These are phyloP conservation scores for Botrytis porri DNA, from an alignment of 2,329 filamentous ascomycete species.

Conservation along the genomic window DNA sequence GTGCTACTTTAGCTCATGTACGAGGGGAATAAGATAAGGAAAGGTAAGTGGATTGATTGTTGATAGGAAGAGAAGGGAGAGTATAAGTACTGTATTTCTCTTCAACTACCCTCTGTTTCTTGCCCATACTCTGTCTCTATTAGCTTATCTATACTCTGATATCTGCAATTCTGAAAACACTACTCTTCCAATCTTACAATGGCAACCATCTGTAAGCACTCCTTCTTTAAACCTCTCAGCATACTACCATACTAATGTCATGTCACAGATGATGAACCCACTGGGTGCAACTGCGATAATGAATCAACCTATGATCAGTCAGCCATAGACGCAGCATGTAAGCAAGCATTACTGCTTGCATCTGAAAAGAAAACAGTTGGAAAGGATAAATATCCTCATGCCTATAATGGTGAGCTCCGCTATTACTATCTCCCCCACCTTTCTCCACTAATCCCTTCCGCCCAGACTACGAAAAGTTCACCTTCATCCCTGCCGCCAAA, in stretches of 20 bases:
- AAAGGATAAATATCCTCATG: constrained; percentile 37
- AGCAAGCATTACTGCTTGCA: constrained; percentile 31
- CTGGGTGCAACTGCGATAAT: constrained; percentile 30
- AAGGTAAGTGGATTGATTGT: not conserved
- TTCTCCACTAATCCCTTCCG: not conserved
- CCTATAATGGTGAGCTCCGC: constrained; percentile 33
- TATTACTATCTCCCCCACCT: no score
- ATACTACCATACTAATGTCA: not conserved
- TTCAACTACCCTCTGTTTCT: not conserved
- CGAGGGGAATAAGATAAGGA: not conserved
- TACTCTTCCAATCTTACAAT: not conserved
- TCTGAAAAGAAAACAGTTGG: constrained; percentile 32
- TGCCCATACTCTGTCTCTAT: not conserved
- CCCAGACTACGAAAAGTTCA: constrained; percentile 37
- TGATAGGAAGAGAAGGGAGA: not conserved
- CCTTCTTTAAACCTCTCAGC: not conserved
- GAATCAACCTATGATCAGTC: constrained; percentile 30
- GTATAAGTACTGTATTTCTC: not conserved
- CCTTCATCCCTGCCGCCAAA: constrained; percentile 33
- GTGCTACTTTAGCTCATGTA: not conserved
- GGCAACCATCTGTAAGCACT: constrained; percentile 14
- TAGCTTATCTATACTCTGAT: not conserved
- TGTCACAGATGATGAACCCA: constrained; percentile 27
- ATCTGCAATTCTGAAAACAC: not conserved
- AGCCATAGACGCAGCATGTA: constrained; percentile 33